Conservation (phyloP, 768 basidiomycete genomes). For the Russula sp. region DNA sequence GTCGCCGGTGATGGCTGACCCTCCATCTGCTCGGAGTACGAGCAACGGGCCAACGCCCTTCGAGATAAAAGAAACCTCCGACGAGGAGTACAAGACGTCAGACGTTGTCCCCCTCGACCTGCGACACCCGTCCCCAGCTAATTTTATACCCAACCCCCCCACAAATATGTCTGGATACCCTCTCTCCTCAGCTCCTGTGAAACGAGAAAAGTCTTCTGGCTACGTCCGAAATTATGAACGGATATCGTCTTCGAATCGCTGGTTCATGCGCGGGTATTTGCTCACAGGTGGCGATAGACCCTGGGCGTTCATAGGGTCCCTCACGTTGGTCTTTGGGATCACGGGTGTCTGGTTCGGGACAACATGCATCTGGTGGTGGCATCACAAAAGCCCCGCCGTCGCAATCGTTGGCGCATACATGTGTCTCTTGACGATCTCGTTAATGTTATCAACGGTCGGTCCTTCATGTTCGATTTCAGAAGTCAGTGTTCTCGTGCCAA, state of each 20-base stretch:
- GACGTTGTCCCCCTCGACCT: slow-evolving; percentile 8
- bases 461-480: neutral
- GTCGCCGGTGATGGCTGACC: slow-evolving; percentile 17
- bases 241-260: slow-evolving; percentile 69
- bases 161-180: slow-evolving; percentile 20
- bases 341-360: slow-evolving; percentile 83
- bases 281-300: slow-evolving; percentile 84
- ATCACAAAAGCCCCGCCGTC: slow-evolving; percentile 60
- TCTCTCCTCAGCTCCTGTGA: slow-evolving; percentile 30
- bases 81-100: slow-evolving; percentile 18
- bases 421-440: slow-evolving; percentile 59
- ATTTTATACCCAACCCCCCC: slow-evolving; percentile 19
- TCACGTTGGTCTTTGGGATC: slow-evolving; percentile 56
- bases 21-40: slow-evolving; percentile 11
- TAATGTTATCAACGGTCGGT: slow-evolving; percentile 72
- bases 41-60: slow-evolving; percentile 13
- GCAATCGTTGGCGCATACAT: slow-evolving; percentile 59
- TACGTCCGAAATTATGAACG: slow-evolving; percentile 49
- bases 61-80: slow-evolving; percentile 16
- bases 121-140: slow-evolving; percentile 11
- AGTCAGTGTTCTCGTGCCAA: slow-evolving; percentile 22
- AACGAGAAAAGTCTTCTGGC: slow-evolving; percentile 32
- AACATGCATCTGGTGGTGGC: slow-evolving; percentile 88
- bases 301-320: slow-evolving; percentile 66
- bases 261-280: slow-evolving; percentile 63